These are phyloP conservation scores for Gamarada debralockiae DNA, from an alignment of 495 filamentous ascomycete genomes.

Conservation along the genomic window DNA sequence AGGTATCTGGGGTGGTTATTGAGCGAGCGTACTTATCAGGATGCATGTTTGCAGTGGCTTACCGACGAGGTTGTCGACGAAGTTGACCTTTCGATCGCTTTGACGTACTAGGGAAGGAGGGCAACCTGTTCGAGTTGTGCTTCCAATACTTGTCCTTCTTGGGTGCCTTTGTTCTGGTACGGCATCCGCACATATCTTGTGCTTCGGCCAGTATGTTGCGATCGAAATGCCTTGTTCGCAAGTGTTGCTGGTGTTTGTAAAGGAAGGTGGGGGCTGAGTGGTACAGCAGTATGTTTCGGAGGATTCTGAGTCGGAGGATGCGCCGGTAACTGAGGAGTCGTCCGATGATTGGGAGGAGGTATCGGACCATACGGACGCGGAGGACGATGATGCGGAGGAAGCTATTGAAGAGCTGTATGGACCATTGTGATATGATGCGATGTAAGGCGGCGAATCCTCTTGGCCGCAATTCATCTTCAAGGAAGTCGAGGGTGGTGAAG, in stretches of 20 bases:
- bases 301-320: constrained; percentile 40
- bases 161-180: constrained; percentile 73
- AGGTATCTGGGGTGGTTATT: constrained; percentile 67
- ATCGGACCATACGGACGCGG: constrained; percentile 77
- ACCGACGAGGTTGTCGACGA: constrained; percentile 98
- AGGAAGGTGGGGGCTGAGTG: constrained; percentile 28
- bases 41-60: constrained; percentile 41
- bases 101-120: constrained; percentile 85
- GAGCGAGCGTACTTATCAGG: constrained; percentile 24
- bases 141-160: constrained; percentile 61
- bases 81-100: constrained; percentile 88
- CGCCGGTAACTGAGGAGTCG: constrained; percentile 45
- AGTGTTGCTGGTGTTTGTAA: constrained; percentile 25
- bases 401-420: constrained; percentile 67
- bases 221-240: constrained; percentile 26
- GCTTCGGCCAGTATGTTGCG: constrained; percentile 29
- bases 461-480: constrained; percentile 50
- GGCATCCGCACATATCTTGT: constrained; percentile 34
- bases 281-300: constrained; percentile 35
- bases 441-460: constrained; percentile 39
- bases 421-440: constrained; percentile 39
- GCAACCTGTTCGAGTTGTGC: constrained; percentile 50
- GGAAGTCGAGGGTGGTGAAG: constrained; percentile 17
- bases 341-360: constrained; percentile 57
- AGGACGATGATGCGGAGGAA: constrained; percentile 69